A percentile compares a stretch with the other conserved stretches of the same genome.
Conservation (phyloP, 768 basidiomycete genomes). For the Neoboletus brunneissimus region DNA sequence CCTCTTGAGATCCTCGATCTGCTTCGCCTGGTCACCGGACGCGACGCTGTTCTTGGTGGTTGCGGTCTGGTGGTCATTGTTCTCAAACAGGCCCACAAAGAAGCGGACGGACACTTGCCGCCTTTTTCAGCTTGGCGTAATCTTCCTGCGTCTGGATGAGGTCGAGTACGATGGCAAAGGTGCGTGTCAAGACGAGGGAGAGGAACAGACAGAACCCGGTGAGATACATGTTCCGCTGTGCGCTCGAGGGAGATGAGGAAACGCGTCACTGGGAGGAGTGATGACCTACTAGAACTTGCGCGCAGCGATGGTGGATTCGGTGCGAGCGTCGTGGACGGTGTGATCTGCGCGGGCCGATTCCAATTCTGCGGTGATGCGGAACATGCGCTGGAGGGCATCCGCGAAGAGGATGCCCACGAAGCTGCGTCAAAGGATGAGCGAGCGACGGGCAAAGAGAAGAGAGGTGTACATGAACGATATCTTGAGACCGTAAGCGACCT, state of each 20-base stretch:
- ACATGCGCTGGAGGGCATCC: slow-evolving; percentile 93
- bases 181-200: slow-evolving; percentile 89
- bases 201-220: slow-evolving; percentile 95
- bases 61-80: slow-evolving; percentile 30
- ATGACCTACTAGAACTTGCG: slow-evolving; percentile 85
- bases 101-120: slow-evolving; percentile 25
- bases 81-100: neutral
- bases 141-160: slow-evolving; percentile 89
- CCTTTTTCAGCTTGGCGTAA: slow-evolving; percentile 76
- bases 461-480: slow-evolving; percentile 84
- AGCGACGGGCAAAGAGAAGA: neutral
- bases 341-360: slow-evolving; percentile 61
- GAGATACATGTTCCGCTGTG: slow-evolving; percentile 89
- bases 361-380: slow-evolving; percentile 68
- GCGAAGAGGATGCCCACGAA: slow-evolving; percentile 86
- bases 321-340: slow-evolving; percentile 57
- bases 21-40: slow-evolving; percentile 27
- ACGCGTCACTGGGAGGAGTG: too few relatives aligned
- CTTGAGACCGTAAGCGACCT: slow-evolving; percentile 87
- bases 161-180: slow-evolving; percentile 89
- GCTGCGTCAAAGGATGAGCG: slow-evolving; percentile 33
- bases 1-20: slow-evolving; percentile 67
- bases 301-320: slow-evolving; percentile 87
- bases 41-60: slow-evolving; percentile 25
- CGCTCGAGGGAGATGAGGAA: slow-evolving; percentile 30